Evolutionary conservation across 345 rosid genomes (phyloP).

Genomic region (Bruguiera parviflora): DNA sequence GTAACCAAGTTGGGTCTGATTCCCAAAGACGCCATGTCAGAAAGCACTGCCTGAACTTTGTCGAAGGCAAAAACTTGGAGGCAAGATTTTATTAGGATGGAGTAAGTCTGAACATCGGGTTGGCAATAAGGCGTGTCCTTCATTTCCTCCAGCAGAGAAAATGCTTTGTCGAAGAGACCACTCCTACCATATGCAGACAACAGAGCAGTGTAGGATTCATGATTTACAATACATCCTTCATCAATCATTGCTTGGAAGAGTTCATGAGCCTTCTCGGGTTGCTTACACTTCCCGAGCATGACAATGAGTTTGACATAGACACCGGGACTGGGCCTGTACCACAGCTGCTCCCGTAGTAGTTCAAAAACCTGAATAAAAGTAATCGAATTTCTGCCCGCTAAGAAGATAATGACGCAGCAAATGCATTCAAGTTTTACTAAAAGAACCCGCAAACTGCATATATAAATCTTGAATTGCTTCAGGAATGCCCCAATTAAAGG

Average conservation of each 20-base stretch:
- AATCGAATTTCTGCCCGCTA: neutral
- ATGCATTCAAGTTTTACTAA: neutral
- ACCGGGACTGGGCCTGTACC: slow-evolving; percentile 71
- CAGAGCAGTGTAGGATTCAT: slow-evolving; percentile 72
- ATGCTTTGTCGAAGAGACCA: slow-evolving; percentile 61
- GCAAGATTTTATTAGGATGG: slow-evolving; percentile 89
- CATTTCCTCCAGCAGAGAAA: slow-evolving; percentile 66
- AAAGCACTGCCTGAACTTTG: slow-evolving; percentile 53
- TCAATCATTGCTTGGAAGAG: slow-evolving; percentile 69
- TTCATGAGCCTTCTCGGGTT: slow-evolving; percentile 72
- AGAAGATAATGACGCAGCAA: neutral
- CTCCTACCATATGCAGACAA: slow-evolving; percentile 82
- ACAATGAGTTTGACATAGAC: slow-evolving; percentile 73
- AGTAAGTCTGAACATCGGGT: slow-evolving; percentile 88
- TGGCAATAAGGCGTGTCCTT: slow-evolving; percentile 56
- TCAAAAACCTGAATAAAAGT: slow-evolving; percentile 62
- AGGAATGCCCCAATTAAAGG: too few species aligned
- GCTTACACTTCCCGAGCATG: slow-evolving; percentile 93
- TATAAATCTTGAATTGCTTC: too few species aligned
- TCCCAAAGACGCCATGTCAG: slow-evolving; percentile 68
- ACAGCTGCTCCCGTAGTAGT: slow-evolving; percentile 69
- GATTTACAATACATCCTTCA: slow-evolving; percentile 68
- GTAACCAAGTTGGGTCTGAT: slow-evolving; percentile 74
- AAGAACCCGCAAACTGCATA: too few species aligned
- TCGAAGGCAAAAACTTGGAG: slow-evolving; percentile 69